A percentile compares a stretch with the other conserved stretches of the same genome.
These are phyloP conservation scores for Spergularia bocconei DNA, from an alignment of 148 eudicot species.

Conservation along the genomic window DNA sequence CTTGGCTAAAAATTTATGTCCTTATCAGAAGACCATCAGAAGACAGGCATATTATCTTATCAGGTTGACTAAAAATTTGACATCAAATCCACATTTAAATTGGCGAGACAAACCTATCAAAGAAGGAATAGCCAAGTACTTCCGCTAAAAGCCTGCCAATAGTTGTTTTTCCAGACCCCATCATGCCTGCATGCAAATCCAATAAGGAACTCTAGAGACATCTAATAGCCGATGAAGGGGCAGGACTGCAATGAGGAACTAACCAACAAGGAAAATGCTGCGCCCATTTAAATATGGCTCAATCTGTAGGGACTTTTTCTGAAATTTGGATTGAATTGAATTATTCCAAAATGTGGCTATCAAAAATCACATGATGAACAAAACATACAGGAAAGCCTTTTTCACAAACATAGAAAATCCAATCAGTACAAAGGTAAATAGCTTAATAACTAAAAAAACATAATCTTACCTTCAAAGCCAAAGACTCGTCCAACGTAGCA, in stretches of 20 bases:
- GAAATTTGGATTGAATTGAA: conserved; percentile 35
- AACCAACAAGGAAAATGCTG: conserved; percentile 93
- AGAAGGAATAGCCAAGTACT: conserved; percentile 74
- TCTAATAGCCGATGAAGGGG: not conserved
- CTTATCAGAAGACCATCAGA: too few relatives aligned
- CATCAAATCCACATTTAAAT: not conserved
- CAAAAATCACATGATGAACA: not conserved
- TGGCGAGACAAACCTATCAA: conserved; percentile 57
- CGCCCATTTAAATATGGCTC: conserved; percentile 61
- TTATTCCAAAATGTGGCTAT: conserved; percentile 12
- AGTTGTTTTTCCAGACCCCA: conserved; percentile 99
- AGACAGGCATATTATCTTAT: not conserved
- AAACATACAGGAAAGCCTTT: not conserved
- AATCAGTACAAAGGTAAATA: not conserved
- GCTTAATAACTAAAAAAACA: conserved; percentile 1
- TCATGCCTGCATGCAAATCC: conserved; percentile 66
- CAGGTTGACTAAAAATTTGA: not conserved
- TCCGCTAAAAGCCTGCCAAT: conserved; percentile 81
- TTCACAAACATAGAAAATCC: not conserved
- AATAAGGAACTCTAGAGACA: not conserved
- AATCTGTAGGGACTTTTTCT: conserved; percentile 67
- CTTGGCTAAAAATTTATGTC: too few relatives aligned
- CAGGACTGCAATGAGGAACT: conserved; percentile 33
- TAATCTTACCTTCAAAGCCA: conserved; percentile 50
- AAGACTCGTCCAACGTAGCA: conserved; percentile 44